A percentile compares a stretch with the other conserved stretches of the same genome.
Conservation (phyloP, 2,329 filamentous ascomycete genomes). For the Stromatinia cepivora region DNA sequence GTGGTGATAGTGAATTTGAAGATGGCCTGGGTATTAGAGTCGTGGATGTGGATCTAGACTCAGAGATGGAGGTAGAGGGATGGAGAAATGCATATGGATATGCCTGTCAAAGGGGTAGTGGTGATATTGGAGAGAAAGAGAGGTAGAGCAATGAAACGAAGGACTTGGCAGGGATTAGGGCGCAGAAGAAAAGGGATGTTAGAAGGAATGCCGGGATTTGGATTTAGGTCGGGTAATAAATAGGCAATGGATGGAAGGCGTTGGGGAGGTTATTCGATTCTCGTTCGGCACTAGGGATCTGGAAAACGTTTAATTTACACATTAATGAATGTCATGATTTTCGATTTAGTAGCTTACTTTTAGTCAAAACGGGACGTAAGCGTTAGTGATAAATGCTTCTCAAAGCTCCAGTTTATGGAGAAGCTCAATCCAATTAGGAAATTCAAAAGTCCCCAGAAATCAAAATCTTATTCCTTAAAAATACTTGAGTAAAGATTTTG, state of each 20-base stretch:
- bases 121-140: not conserved
- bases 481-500: no score
- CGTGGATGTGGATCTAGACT: not conserved
- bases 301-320: not conserved
- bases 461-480: no score
- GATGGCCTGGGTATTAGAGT: not conserved
- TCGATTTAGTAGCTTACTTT: not conserved
- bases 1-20: not conserved
- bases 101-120: not conserved
- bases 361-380: not conserved
- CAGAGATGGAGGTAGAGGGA: not conserved
- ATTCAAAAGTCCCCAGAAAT: no score
- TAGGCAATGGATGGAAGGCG: not conserved
- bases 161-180: not conserved
- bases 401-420: not conserved
- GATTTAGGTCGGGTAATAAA: not conserved
- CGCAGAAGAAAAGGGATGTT: not conserved
- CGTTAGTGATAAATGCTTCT: not conserved
- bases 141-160: not conserved
- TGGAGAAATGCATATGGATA: not conserved
- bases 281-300: not conserved
- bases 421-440: no score
- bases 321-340: not conserved
- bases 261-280: not conserved
- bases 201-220: not conserved